phyloP scores from a whole-genome alignment of 2,329 filamentous ascomycete species.

The Pseudogymnoascus sp. region DNA sequence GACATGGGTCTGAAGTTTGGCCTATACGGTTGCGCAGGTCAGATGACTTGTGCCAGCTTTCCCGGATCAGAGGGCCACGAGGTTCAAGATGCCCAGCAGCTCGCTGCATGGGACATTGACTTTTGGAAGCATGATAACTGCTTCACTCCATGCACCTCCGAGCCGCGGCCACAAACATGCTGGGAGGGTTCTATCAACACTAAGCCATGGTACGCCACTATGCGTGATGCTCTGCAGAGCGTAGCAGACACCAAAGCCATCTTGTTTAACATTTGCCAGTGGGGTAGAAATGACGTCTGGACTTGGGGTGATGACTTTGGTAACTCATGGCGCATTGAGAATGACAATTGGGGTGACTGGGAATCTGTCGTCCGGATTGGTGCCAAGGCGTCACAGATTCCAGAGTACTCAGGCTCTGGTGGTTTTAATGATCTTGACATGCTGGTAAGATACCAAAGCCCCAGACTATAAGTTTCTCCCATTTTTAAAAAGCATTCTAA shows the following conservation, averaged over 20 bases:
- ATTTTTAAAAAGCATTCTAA: not conserved
- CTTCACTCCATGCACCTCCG: not conserved
- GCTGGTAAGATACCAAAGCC: constrained; percentile 22
- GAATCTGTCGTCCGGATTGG: constrained; percentile 33
- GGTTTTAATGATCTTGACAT: constrained; percentile 39
- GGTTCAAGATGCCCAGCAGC: constrained; percentile 20
- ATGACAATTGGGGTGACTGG: constrained; percentile 35
- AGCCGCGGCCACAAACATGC: constrained; percentile 19
- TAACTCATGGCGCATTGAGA: constrained; percentile 35
- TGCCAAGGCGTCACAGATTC: constrained; percentile 35
- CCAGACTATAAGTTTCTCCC: not conserved
- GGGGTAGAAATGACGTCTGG: constrained; percentile 35
- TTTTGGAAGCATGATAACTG: constrained; percentile 35
- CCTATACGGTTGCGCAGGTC: constrained; percentile 31
- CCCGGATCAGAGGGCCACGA: constrained; percentile 25
- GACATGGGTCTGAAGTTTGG: constrained; percentile 35
- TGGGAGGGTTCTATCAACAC: constrained; percentile 32
- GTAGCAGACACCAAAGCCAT: constrained; percentile 24
- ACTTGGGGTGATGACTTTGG: constrained; percentile 33
- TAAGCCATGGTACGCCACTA: constrained; percentile 30
- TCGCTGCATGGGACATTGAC: constrained; percentile 29
- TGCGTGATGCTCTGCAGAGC: constrained; percentile 30
- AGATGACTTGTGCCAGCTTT: constrained; percentile 28
- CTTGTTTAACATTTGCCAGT: constrained; percentile 36
- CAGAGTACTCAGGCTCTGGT: constrained; percentile 31